These are phyloP conservation scores for Chondrus crispus DNA, from an alignment of 23 red algal species.

Conservation along the genomic window DNA sequence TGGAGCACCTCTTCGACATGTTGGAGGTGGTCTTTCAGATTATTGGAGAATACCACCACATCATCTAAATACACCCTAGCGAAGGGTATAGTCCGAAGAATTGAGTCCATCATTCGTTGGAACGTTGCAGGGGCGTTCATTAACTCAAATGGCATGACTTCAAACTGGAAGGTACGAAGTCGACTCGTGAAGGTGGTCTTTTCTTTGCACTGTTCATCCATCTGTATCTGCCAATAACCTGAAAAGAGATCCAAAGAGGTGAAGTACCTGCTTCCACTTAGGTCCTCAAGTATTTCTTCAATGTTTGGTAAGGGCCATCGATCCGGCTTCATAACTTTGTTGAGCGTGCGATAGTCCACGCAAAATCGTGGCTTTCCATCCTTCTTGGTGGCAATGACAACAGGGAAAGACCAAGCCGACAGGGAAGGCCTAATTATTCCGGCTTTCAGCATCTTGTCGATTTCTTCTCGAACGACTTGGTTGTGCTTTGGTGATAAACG, in stretches of 20 bases:
- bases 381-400: neutral
- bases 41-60: neutral
- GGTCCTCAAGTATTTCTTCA: neutral
- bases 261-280: neutral
- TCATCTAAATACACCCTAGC: neutral
- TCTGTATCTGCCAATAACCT: neutral
- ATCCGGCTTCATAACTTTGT: neutral
- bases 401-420: conserved; percentile 7
- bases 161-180: neutral
- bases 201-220: neutral
- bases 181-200: neutral
- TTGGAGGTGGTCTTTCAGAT: neutral
- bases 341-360: neutral
- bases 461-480: no score
- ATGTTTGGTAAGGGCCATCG: neutral
- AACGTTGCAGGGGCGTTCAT: conserved; percentile 7
- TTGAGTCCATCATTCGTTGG: neutral
- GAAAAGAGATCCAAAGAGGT: conserved; percentile 1
- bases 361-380: neutral
- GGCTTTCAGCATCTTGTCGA: no score
- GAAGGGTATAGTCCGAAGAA: neutral
- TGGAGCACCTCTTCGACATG: neutral
- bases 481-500: no score
- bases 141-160: neutral
- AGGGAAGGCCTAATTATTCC: neutral